Conservation (phyloP, 768 basidiomycete species). For the Hygrocybe punicea region DNA sequence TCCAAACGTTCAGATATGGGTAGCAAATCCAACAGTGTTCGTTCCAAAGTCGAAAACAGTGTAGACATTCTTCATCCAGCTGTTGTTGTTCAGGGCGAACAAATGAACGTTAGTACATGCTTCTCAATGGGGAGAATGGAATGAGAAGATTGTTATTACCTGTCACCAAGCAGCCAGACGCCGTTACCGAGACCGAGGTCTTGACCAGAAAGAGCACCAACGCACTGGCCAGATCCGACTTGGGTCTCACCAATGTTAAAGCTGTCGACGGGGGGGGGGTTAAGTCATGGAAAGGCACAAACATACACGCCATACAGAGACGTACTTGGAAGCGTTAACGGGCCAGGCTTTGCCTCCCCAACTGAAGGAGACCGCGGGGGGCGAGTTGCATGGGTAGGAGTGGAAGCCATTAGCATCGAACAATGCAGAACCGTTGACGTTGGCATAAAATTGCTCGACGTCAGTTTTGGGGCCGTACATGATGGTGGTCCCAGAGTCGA, state of each 20-base stretch:
- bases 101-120: too few relatives aligned
- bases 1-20: too few relatives aligned
- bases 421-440: neutral
- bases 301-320: too few relatives aligned
- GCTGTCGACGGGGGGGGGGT: too few relatives aligned
- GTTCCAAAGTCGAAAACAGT: conserved; percentile 1
- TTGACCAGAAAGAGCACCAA: conserved; percentile 53
- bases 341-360: neutral
- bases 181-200: conserved; percentile 18
- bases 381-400: conserved; percentile 5
- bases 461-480: conserved; percentile 27
- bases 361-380: conserved; percentile 5
- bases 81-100: too few relatives aligned
- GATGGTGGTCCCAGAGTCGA: conserved; percentile 39
- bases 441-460: conserved; percentile 12
- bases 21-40: conserved; percentile 4
- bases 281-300: too few relatives aligned
- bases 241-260: conserved; percentile 39
- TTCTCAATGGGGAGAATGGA: too few relatives aligned
- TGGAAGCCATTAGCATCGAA: neutral
- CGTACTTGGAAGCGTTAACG: conserved; percentile 7
- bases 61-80: conserved; percentile 4
- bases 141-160: too few relatives aligned
- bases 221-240: conserved; percentile 42
- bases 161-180: conserved; percentile 12